Evolutionary conservation across 2,329 filamentous ascomycete genomes (phyloP).

Genomic region (Trichoderma afroharzianum): DNA sequence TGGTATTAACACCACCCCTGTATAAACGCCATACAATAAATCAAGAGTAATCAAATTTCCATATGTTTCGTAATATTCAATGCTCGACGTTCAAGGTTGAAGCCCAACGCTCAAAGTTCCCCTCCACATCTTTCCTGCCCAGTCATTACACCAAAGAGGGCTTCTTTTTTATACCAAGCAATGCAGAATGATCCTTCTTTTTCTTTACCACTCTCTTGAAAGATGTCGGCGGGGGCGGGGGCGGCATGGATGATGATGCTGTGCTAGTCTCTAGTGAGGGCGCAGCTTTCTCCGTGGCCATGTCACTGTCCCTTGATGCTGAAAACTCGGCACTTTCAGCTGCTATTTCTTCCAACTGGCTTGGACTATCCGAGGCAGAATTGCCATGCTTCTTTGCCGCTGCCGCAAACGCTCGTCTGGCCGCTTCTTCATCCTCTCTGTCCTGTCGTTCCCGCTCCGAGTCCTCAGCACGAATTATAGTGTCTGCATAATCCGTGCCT

Average conservation of each 20-base stretch:
- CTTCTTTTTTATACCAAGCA: constrained; percentile 87
- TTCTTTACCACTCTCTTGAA: constrained; percentile 78
- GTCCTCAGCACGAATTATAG: constrained; percentile 52
- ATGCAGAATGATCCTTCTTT: constrained; percentile 75
- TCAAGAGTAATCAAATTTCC: neutral
- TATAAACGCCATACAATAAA: neutral
- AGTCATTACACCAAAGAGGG: constrained; percentile 47
- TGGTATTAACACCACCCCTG: neutral
- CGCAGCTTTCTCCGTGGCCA: neutral
- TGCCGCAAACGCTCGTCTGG: constrained; percentile 70
- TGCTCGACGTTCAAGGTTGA: no score
- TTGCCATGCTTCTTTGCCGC: constrained; percentile 48
- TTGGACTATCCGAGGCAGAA: neutral
- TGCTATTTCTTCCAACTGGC: constrained; percentile 33
- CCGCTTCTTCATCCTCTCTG: constrained; percentile 77
- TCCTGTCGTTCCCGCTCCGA: constrained; percentile 65
- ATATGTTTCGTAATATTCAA: neutral
- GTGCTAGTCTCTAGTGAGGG: constrained; percentile 22
- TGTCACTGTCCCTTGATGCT: neutral
- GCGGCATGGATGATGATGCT: constrained; percentile 29
- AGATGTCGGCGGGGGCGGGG: constrained; percentile 46
- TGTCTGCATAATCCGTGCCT: constrained; percentile 57
- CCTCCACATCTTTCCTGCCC: neutral
- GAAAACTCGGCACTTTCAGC: constrained; percentile 28
- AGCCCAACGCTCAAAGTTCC: no score